These are phyloP conservation scores for Scutellaria baicalensis DNA, from an alignment of 257 asterid genomes.

Conservation along the genomic window DNA sequence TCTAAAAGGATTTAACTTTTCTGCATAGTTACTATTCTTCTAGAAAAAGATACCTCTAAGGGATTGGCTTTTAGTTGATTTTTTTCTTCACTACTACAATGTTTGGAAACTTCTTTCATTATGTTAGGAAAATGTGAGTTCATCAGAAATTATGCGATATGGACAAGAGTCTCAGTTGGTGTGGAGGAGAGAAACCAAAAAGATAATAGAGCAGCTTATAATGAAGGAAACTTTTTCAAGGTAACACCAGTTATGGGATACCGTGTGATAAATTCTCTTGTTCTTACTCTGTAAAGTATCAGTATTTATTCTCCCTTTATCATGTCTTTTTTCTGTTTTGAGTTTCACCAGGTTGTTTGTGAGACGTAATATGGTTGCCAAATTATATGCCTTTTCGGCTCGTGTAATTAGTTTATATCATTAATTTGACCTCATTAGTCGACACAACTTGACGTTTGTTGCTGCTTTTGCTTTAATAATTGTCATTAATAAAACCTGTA, in stretches of 20 bases:
- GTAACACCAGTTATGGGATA: conserved; percentile 29
- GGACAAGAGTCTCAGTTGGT: conserved; percentile 27
- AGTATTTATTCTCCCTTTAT: not conserved
- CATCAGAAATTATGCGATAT: conserved; percentile 21
- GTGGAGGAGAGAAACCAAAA: conserved; percentile 48
- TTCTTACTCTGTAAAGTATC: not conserved
- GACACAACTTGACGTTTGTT: not conserved
- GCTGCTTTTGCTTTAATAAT: not conserved
- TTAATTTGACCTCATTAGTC: not conserved
- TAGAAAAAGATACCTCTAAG: not conserved
- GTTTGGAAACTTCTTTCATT: conserved; percentile 1
- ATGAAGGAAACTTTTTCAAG: conserved; percentile 70
- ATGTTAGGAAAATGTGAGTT: conserved; percentile 24
- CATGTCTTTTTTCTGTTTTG: not conserved
- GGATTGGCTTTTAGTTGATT: not conserved
- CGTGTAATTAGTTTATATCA: not conserved
- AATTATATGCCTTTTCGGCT: not conserved
- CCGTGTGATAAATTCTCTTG: conserved; percentile 10
- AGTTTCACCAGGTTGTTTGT: conserved; percentile 4
- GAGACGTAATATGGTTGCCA: not conserved
- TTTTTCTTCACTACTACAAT: not conserved
- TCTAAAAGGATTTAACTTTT: not conserved
- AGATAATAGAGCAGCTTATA: conserved; percentile 59
- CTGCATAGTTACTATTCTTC: not conserved
- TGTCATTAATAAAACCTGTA: not conserved